Percentiles rank a stretch among this genome's conserved stretches.
These are phyloP conservation scores for Penicillium brevicompactum DNA, from an alignment of 2,329 filamentous ascomycete genomes.

Conservation along the genomic window DNA sequence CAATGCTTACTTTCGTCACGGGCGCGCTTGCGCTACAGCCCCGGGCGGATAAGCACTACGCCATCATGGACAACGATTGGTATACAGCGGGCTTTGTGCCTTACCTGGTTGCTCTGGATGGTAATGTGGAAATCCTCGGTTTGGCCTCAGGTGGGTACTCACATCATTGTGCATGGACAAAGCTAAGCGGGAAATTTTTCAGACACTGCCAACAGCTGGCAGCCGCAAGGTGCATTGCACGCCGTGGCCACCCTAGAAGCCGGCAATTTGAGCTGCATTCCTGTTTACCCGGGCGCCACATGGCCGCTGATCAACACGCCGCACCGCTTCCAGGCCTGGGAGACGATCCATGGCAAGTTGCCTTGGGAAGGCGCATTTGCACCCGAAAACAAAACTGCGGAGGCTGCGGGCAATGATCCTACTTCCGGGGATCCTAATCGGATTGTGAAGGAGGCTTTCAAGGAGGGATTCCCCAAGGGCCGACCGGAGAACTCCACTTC, in stretches of 20 bases:
- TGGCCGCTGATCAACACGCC: slow-evolving; percentile 53
- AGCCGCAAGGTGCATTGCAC: slow-evolving; percentile 49
- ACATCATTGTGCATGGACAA: neutral
- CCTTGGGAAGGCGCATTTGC: slow-evolving; percentile 52
- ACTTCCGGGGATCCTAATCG: slow-evolving; percentile 49
- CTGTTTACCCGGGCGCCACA: slow-evolving; percentile 50
- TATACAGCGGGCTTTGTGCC: slow-evolving; percentile 45
- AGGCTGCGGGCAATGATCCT: slow-evolving; percentile 48
- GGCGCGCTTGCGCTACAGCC: slow-evolving; percentile 6
- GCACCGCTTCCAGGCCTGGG: slow-evolving; percentile 48
- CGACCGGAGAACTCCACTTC: slow-evolving; percentile 38
- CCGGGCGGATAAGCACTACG: slow-evolving; percentile 27
- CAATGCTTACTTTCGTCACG: slow-evolving; percentile 12
- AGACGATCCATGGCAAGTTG: slow-evolving; percentile 47
- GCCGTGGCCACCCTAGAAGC: slow-evolving; percentile 51
- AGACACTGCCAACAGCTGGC: slow-evolving; percentile 51
- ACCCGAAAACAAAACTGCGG: slow-evolving; percentile 45
- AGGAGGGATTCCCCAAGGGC: slow-evolving; percentile 52
- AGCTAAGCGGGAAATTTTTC: slow-evolving; percentile 3
- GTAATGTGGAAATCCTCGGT: slow-evolving; percentile 49
- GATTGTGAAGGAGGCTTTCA: slow-evolving; percentile 45
- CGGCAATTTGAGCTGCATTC: slow-evolving; percentile 52
- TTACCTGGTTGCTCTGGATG: slow-evolving; percentile 49
- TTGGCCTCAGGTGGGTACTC: slow-evolving; percentile 30
- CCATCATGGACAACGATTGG: slow-evolving; percentile 54